Evolutionary conservation across 345 rosid species (phyloP).

Genomic region (Eucalyptus tenuipes): DNA sequence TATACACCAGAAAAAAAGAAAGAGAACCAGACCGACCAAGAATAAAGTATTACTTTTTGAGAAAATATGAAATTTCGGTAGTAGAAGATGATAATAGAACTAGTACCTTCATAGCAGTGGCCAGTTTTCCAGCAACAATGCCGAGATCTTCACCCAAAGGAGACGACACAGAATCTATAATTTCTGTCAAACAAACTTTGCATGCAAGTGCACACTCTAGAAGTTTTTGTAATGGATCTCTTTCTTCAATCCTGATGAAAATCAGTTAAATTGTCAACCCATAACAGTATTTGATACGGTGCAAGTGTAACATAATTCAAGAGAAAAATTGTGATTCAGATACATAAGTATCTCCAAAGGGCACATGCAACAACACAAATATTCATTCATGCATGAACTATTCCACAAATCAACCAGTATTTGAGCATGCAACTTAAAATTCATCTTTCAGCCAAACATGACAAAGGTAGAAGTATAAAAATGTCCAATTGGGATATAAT

Average conservation of each 20-base stretch:
- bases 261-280: not conserved
- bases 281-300: not conserved
- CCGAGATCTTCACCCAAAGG: slow-evolving; percentile 21
- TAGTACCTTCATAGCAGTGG: slow-evolving; percentile 46
- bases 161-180: slow-evolving; percentile 21
- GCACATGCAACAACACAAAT: not conserved
- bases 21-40: not conserved
- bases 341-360: not conserved
- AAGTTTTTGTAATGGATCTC: slow-evolving; percentile 18
- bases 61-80: not conserved
- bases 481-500: not conserved
- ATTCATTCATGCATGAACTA: not conserved
- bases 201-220: slow-evolving; percentile 33
- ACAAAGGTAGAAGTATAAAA: not conserved
- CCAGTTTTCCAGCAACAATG: slow-evolving; percentile 19
- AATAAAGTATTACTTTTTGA: not conserved
- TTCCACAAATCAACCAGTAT: not conserved
- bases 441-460: not conserved
- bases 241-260: slow-evolving; percentile 39
- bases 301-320: not conserved
- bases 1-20: not conserved
- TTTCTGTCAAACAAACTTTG: slow-evolving; percentile 25
- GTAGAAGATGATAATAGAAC: not conserved
- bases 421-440: not conserved
- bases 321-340: not conserved